Percentiles rank a stretch among this genome's conserved stretches.
These are phyloP conservation scores for Lophiotrema nucula DNA, from an alignment of 495 filamentous ascomycete genomes.

Conservation along the genomic window DNA sequence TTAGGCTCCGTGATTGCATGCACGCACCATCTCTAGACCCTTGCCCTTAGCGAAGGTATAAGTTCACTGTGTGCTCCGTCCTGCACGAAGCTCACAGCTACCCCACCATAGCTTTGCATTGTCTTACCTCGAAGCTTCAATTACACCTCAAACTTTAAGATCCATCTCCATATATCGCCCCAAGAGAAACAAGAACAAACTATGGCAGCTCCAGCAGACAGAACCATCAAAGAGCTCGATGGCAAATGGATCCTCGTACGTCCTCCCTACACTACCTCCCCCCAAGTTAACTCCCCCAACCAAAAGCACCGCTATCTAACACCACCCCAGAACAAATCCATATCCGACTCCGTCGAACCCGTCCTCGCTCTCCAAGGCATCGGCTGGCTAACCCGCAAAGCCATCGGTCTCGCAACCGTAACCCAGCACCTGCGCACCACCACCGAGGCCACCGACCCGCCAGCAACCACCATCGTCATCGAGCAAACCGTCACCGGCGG, in stretches of 20 bases:
- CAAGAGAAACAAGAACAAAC: slow-evolving; percentile 30
- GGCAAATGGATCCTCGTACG: slow-evolving; percentile 80
- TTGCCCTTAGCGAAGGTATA: too few species aligned
- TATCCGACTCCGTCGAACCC: slow-evolving; percentile 69
- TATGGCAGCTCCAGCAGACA: slow-evolving; percentile 80
- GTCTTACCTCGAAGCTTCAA: too few species aligned
- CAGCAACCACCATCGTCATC: slow-evolving; percentile 72
- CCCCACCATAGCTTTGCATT: too few species aligned
- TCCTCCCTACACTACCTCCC: not conserved
- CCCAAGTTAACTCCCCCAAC: slow-evolving; percentile 8
- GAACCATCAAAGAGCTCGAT: slow-evolving; percentile 69
- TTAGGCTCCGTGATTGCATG: too few species aligned
- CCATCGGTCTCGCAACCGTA: slow-evolving; percentile 67
- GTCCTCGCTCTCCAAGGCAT: slow-evolving; percentile 79
- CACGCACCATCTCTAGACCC: too few species aligned
- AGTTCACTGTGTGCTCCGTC: too few species aligned
- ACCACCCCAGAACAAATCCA: slow-evolving; percentile 66
- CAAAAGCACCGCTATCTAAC: too few species aligned
- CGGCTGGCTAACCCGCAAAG: slow-evolving; percentile 77
- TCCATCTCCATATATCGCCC: too few species aligned
- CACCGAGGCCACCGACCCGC: slow-evolving; percentile 21
- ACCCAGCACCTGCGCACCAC: slow-evolving; percentile 65
- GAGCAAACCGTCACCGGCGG: slow-evolving; percentile 74
- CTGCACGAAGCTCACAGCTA: too few species aligned
- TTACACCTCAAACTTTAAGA: too few species aligned